Evolutionary conservation across 192 early-diverging fungal species (phyloP), one percentile per base, ranked within the genome.

Genomic region (Podila epigama): DNA sequence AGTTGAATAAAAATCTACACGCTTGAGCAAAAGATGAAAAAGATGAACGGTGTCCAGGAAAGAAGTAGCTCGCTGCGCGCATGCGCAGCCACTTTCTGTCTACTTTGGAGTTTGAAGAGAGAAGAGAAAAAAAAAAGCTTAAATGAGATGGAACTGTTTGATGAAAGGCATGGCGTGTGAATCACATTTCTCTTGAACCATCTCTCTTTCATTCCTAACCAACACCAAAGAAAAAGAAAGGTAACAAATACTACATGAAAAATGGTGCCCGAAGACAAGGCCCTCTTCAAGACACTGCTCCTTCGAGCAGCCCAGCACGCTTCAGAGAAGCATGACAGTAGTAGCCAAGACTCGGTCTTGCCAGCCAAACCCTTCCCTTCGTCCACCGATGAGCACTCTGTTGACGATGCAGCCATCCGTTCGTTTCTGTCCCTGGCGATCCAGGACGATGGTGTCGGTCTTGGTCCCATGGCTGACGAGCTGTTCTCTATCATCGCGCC

Each of bases 281-380:
- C 5, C 20, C 44, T 48, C 25, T 48, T 48, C 44, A 48, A 48
- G 44, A 22, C 44, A 22, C 11, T 48, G 44, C 44, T 48, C 20
- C 44, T 22, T 20, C n/a, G 44, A 48, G 44, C 44, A 48, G 44
- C 44, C 44, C n/a, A 48, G 20, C 44, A 22, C 25, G 44, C 44
- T 10, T 48, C 44, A 22, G 44, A 48, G n/a, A 48, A 48, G 44
- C 44, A 48, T 22, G 44, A 48, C 5, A 5, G 25, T 48, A 22
- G 44, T 10, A 9, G 25, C 44, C 1, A 33, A n/a, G 63, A 54
- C 8, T 56, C 58, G 31, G 65, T 63, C 10, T 37, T 75, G 3
- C 63, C 70, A 18, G 44, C 25, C 10, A 4, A 29, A 13, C 61
- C 70, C 32, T 75, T 75, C 41, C 70, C 70, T n/a, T n/a, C n/a